These are phyloP conservation scores for Pelagomonas calceolata DNA, from an alignment of 108 stramenopile species.

Conservation along the genomic window DNA sequence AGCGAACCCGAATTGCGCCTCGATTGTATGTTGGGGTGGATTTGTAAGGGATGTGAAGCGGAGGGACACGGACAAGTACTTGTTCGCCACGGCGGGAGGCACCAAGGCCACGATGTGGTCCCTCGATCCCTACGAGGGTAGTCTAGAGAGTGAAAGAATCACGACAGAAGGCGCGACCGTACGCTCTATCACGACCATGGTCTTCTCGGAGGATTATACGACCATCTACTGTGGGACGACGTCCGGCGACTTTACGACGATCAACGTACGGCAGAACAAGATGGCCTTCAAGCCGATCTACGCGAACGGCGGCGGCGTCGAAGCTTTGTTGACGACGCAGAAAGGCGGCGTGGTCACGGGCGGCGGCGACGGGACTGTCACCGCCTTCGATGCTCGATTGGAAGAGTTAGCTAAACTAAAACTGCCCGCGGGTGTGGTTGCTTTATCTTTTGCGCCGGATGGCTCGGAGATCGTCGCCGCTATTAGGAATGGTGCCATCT, in stretches of 20 bases:
- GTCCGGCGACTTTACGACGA: slow-evolving; percentile 32
- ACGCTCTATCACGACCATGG: slow-evolving; percentile 24
- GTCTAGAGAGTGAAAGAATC: slow-evolving; percentile 15
- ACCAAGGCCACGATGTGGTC: slow-evolving; percentile 34
- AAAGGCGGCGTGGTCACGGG: slow-evolving; percentile 14
- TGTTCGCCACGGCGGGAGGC: slow-evolving; percentile 38
- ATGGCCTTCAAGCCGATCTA: slow-evolving; percentile 3
- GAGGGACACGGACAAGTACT: slow-evolving; percentile 37
- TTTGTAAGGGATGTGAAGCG: slow-evolving; percentile 46
- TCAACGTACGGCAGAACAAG: slow-evolving; percentile 7
- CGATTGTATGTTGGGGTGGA: slow-evolving; percentile 20
- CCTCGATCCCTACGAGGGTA: slow-evolving; percentile 42
- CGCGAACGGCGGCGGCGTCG: slow-evolving; percentile 15
- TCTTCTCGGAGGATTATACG: slow-evolving; percentile 28
- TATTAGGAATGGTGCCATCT: slow-evolving; percentile 1
- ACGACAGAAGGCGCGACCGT: slow-evolving; percentile 25
- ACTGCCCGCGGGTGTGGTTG: slow-evolving; percentile 34
- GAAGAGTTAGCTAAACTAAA: slow-evolving; percentile 20
- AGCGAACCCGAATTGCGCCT: slow-evolving; percentile 11
- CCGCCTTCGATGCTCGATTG: slow-evolving; percentile 20
- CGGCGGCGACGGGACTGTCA: slow-evolving; percentile 46
- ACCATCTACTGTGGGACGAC: slow-evolving; percentile 33
- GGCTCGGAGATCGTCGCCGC: slow-evolving; percentile 22
- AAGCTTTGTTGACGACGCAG: slow-evolving; percentile 14
- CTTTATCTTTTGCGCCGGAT: slow-evolving; percentile 33